Evolutionary conservation across 148 eudicot species (phyloP).

Genomic region (Rhododendron williamsianum): DNA sequence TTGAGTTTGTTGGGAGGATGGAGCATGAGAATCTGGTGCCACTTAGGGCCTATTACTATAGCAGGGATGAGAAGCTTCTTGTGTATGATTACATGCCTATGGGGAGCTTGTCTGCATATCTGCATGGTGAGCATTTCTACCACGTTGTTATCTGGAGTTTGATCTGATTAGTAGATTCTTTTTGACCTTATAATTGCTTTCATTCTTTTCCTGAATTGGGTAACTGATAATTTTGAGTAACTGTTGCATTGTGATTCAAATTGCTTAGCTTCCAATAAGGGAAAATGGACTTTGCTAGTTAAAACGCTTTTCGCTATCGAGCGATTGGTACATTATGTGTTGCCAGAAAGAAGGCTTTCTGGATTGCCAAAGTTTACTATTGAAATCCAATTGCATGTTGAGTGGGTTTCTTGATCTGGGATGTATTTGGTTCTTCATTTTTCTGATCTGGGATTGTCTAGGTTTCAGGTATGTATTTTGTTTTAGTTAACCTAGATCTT

Average conservation of each 20-base stretch:
- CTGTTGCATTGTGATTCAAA: background rate
- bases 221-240: background rate
- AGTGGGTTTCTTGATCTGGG: background rate
- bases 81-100: constrained; percentile 84
- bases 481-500: background rate
- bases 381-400: background rate
- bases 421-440: background rate
- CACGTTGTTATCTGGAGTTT: background rate
- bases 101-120: constrained; percentile 93
- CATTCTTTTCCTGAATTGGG: background rate
- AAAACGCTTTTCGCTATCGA: background rate
- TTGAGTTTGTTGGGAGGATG: constrained; percentile 70
- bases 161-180: background rate
- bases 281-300: background rate
- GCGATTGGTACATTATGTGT: background rate
- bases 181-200: background rate
- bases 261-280: background rate
- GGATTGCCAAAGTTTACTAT: background rate
- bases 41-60: constrained; percentile 71
- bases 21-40: constrained; percentile 72
- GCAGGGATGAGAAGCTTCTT: constrained; percentile 71
- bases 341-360: background rate
- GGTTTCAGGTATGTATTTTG: background rate
- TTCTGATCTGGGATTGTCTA: background rate
- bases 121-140: constrained; percentile 56